Base-by-base conservation (phyloP, 208 protist genomes). In the Trypanosoma boissoni region DNA sequence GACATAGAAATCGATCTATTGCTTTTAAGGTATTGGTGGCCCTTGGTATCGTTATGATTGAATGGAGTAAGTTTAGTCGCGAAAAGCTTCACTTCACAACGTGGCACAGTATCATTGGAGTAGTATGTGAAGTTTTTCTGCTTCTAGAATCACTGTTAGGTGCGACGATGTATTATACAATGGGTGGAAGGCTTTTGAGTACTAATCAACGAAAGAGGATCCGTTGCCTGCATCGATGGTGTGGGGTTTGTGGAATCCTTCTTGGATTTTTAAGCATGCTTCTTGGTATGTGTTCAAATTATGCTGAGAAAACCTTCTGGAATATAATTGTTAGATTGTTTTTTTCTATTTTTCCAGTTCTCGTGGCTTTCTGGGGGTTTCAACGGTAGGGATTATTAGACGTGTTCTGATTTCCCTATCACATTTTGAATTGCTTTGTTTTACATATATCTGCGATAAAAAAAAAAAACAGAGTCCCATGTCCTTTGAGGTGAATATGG, bases 11-110 rank as follows among this genome's bases (percentile, higher is more conserved):
- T 9, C 41, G 55, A 24, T 51, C 81, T 14, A 55, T 88, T 10
- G 36, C 48, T 8, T 59, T 88, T 32, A 72, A 85, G 67, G 0
- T 74, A 18, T 55, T 71, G 0, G 64, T 71, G 8, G 51, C 64
- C 9, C 28, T 54, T 45, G 81, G 81, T 2, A 78, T 88, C 26
- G 67, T 64, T 23, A 64, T 74, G 1, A 55, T 85, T 21, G 78
- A 85, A 69, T 85, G 76, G 69, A 68, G 53, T 52, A 88, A 88
- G 60, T 64, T 80, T 36, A 58, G 53, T 10, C 59, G 67, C 23
- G 56, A 54, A 2, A 71, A 76, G 24, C 28, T 20, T 1, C 81
- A 88, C 32, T 68, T 88, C 45, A 66, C 12, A 8, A 73, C 75
- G 5, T 74, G 60, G 18, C 81, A 88, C 66, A 62, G 56, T 20